Evolutionary conservation across 768 basidiomycete genomes (phyloP).

Genomic region (Cystofilobasidium macerans): DNA sequence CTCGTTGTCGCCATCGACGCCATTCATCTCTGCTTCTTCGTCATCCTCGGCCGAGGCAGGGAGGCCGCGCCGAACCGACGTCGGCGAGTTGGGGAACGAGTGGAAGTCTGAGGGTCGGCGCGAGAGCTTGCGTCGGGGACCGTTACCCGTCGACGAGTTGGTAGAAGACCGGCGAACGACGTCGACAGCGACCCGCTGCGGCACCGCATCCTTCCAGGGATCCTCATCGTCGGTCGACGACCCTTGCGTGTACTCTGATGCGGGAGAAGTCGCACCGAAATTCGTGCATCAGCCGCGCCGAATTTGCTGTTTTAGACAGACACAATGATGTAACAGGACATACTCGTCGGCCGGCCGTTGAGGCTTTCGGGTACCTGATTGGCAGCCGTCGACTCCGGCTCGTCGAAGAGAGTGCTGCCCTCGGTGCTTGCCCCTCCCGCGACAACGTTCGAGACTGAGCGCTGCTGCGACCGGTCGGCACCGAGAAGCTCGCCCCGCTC

Average conservation of each 20-base stretch:
- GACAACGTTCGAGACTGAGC: neutral
- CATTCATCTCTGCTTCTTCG: conserved; percentile 2
- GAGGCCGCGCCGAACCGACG: conserved; percentile 1
- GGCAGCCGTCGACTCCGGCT: too few relatives aligned
- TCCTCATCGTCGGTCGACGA: conserved; percentile 13
- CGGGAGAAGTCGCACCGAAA: neutral
- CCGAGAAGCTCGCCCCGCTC: too few relatives aligned
- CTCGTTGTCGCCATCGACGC: conserved; percentile 24
- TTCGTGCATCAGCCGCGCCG: too few relatives aligned
- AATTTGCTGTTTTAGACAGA: too few relatives aligned
- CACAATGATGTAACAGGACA: too few relatives aligned
- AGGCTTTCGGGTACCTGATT: too few relatives aligned
- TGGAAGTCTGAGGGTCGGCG: conserved; percentile 12
- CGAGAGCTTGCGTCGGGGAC: neutral
- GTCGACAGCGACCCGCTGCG: too few relatives aligned
- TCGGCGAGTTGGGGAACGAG: conserved; percentile 34
- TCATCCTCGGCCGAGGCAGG: conserved; percentile 10
- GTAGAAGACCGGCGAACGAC: neutral
- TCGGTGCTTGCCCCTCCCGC: neutral
- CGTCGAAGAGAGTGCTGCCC: neutral
- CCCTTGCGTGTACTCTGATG: neutral
- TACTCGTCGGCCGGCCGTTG: too few relatives aligned
- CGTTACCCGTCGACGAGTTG: neutral
- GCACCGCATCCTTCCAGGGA: conserved; percentile 20
- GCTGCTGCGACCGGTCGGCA: too few relatives aligned